These are phyloP conservation scores for Diutina rugosa DNA, from an alignment of 1,139 yeast genomes.

Conservation along the genomic window DNA sequence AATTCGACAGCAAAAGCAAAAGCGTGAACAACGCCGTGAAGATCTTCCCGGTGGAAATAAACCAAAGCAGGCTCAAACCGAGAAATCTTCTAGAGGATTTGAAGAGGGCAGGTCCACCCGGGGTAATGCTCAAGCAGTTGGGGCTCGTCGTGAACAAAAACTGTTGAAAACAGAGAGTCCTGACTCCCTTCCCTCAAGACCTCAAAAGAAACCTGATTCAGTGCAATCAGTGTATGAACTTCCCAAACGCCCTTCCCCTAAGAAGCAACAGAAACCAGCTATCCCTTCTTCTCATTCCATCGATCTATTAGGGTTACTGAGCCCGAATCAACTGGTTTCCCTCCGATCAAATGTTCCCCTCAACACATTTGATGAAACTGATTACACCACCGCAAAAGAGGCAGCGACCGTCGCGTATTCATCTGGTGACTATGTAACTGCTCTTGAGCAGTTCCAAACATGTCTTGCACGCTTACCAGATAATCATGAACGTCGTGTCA, in stretches of 20 bases:
- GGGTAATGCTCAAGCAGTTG: not conserved
- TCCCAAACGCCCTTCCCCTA: not conserved
- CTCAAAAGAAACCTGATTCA: not conserved
- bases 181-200: not conserved
- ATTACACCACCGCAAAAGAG: slow-evolving; percentile 42
- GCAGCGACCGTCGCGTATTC: slow-evolving; percentile 54
- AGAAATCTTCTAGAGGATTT: not conserved
- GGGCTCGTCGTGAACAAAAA: not conserved
- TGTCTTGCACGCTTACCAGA: slow-evolving; percentile 54
- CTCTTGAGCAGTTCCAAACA: slow-evolving; percentile 46
- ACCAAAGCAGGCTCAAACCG: not conserved
- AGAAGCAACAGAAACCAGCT: not conserved
- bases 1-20: slow-evolving; percentile 22
- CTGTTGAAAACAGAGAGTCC: not conserved
- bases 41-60: not conserved
- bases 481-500: slow-evolving; percentile 52
- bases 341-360: slow-evolving; percentile 9
- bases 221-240: not conserved
- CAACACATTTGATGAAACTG: slow-evolving; percentile 32
- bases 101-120: not conserved
- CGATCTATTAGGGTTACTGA: not conserved
- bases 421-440: slow-evolving; percentile 70
- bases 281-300: not conserved
- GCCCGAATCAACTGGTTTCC: not conserved
- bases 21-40: not conserved